These are phyloP conservation scores for Penicillium steckii DNA, from an alignment of 495 filamentous ascomycete species.

Conservation along the genomic window DNA sequence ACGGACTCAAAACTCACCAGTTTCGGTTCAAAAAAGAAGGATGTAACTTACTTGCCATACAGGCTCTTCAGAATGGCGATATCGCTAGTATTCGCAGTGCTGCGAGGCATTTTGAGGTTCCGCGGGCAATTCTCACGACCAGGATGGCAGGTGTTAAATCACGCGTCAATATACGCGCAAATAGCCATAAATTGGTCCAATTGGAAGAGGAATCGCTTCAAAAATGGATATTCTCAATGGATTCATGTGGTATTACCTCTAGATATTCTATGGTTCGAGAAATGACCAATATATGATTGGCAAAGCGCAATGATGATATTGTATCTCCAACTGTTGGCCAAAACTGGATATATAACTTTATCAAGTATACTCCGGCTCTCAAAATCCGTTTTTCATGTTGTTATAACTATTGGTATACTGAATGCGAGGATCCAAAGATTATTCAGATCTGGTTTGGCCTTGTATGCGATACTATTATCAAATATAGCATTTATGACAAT, in stretches of 20 bases:
- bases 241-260: neutral
- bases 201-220: neutral
- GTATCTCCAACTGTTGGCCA: neutral
- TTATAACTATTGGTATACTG: neutral
- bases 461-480: neutral
- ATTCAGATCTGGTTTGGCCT: neutral
- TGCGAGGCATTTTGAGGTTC: neutral
- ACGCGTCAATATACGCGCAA: neutral
- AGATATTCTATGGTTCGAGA: neutral
- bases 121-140: neutral
- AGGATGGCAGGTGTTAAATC: neutral
- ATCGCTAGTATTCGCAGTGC: neutral
- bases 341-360: neutral
- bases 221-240: neutral
- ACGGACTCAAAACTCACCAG: neutral
- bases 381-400: neutral
- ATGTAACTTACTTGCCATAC: neutral
- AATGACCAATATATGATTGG: neutral
- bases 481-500: neutral
- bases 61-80: neutral
- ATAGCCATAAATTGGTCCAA: neutral
- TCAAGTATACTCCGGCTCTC: no score
- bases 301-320: neutral
- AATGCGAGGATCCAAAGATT: neutral
- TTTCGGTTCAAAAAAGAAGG: neutral